Conservation (phyloP, 1,139 yeast genomes). For the Kodamaea alishanica region DNA sequence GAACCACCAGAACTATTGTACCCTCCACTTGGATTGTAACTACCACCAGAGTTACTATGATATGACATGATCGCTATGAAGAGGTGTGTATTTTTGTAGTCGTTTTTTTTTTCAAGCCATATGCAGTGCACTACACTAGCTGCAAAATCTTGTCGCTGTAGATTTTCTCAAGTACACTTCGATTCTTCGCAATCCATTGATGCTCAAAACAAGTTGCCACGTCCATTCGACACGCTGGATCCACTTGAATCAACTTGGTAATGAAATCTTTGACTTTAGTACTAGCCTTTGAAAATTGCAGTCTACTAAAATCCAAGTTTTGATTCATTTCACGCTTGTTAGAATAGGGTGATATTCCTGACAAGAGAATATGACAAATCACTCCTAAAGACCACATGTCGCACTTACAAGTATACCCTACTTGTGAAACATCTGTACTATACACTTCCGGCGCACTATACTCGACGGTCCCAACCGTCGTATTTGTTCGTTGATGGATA, state of each 20-base stretch:
- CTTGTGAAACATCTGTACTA: conserved; percentile 6
- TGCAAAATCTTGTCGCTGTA: neutral
- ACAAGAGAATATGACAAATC: conserved; percentile 49
- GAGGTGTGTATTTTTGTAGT: neutral
- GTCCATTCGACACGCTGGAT: conserved; percentile 32
- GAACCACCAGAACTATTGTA: too few species aligned
- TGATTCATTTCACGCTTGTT: neutral
- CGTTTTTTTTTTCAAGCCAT: neutral
- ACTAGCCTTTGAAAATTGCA: conserved; percentile 41
- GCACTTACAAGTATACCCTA: conserved; percentile 53
- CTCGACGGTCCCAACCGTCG: conserved; percentile 65
- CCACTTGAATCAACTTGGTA: conserved; percentile 31
- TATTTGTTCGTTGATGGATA: conserved; percentile 37
- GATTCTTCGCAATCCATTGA: neutral
- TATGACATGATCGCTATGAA: conserved; percentile 15
- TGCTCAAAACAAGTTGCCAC: conserved; percentile 23
- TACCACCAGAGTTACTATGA: conserved; percentile 6
- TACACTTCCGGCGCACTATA: conserved; percentile 61
- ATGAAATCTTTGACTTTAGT: conserved; percentile 44
- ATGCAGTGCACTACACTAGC: conserved; percentile 19
- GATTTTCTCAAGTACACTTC: neutral
- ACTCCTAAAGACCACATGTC: conserved; percentile 71
- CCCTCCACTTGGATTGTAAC: conserved; percentile 4
- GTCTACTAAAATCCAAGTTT: conserved; percentile 31
- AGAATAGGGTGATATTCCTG: conserved; percentile 57